Evolutionary conservation across 2,329 filamentous ascomycete genomes (phyloP).

Genomic region (Botryotinia calthae): DNA sequence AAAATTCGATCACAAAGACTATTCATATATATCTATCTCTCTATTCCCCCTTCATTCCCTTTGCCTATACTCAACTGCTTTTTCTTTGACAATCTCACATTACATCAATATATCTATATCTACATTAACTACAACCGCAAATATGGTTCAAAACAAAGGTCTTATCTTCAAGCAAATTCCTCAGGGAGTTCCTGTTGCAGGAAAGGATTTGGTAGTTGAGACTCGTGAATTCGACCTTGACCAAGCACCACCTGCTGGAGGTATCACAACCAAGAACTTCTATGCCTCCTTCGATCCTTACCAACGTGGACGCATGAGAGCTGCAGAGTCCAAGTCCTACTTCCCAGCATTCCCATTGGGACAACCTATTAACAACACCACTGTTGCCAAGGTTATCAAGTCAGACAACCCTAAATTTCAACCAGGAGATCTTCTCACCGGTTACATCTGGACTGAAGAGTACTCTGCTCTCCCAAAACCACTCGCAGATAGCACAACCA

Average conservation of each 20-base stretch:
- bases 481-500: constrained; percentile 44
- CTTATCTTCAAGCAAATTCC: constrained; percentile 72
- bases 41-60: not conserved
- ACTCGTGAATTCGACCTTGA: constrained; percentile 64
- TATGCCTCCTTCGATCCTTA: constrained; percentile 76
- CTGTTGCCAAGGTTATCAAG: constrained; percentile 68
- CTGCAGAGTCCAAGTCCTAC: constrained; percentile 64
- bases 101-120: not conserved
- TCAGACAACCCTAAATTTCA: constrained; percentile 62
- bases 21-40: not conserved
- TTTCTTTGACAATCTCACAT: not conserved
- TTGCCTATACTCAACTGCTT: constrained; percentile 7
- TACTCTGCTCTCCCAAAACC: constrained; percentile 56
- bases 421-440: constrained; percentile 64
- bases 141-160: constrained; percentile 64
- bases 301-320: constrained; percentile 76
- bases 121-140: constrained; percentile 23
- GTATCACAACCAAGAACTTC: constrained; percentile 66
- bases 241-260: constrained; percentile 58
- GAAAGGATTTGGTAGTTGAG: constrained; percentile 69
- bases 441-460: constrained; percentile 61
- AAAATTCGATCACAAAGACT: not conserved
- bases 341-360: constrained; percentile 58
- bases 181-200: constrained; percentile 62
- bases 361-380: constrained; percentile 62